These are phyloP conservation scores for Pholiota conissans DNA, from an alignment of 768 basidiomycete genomes.

Conservation along the genomic window DNA sequence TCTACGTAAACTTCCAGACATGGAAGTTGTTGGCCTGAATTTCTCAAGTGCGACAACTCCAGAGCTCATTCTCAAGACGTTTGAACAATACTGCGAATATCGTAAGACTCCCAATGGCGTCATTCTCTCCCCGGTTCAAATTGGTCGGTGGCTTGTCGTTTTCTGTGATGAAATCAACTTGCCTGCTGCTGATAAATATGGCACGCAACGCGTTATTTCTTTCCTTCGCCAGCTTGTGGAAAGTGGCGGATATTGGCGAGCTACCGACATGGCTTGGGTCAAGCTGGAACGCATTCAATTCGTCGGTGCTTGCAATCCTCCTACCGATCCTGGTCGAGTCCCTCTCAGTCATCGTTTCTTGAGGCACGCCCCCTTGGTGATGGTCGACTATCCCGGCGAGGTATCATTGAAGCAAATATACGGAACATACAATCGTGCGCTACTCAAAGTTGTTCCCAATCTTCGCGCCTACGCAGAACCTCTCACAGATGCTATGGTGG, in stretches of 20 bases:
- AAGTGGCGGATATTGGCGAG: slow-evolving; percentile 91
- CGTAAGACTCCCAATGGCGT: slow-evolving; percentile 99
- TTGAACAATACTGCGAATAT: slow-evolving; percentile 99
- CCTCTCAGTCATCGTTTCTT: slow-evolving; percentile 97
- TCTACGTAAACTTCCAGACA: slow-evolving; percentile 93
- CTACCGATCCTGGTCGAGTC: slow-evolving; percentile 99
- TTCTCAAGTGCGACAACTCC: slow-evolving; percentile 99
- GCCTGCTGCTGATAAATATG: slow-evolving; percentile 95
- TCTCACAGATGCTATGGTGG: slow-evolving; percentile 96
- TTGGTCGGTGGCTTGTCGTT: slow-evolving; percentile 98
- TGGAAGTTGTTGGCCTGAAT: slow-evolving; percentile 99
- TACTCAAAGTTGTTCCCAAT: slow-evolving; percentile 93
- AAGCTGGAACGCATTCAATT: slow-evolving; percentile 98
- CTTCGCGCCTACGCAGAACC: slow-evolving; percentile 91
- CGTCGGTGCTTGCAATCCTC: slow-evolving; percentile 98
- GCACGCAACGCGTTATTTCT: slow-evolving; percentile 97
- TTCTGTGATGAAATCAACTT: slow-evolving; percentile 99
- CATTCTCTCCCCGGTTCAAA: slow-evolving; percentile 88
- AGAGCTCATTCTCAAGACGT: slow-evolving; percentile 97
- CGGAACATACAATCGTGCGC: slow-evolving; percentile 94
- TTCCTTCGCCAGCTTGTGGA: slow-evolving; percentile 98
- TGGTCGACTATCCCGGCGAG: slow-evolving; percentile 99
- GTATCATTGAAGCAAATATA: slow-evolving; percentile 97
- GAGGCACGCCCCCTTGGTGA: slow-evolving; percentile 93
- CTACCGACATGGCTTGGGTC: slow-evolving; percentile 95